Evolutionary conservation across 164 flowering plant species (phyloP).

Genomic region (Amborella trichopoda): DNA sequence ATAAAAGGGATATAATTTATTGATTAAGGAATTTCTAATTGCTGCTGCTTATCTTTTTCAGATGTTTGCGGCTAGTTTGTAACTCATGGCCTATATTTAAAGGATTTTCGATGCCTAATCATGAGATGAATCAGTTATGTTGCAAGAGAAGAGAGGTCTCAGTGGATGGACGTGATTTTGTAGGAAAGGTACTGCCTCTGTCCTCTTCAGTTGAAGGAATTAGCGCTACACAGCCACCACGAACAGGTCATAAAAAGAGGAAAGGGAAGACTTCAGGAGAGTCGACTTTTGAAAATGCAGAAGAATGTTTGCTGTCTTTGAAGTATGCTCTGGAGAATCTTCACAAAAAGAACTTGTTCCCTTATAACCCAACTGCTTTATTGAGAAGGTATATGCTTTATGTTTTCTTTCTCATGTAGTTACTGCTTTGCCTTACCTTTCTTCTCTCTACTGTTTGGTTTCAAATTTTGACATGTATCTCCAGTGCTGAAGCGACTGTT

Average conservation of each 20-base stretch:
- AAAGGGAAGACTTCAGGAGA: constrained; percentile 3
- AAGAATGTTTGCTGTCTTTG: constrained; percentile 51
- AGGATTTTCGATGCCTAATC: constrained; percentile 20
- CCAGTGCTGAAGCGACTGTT: too few species aligned
- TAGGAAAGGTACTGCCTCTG: constrained; percentile 7
- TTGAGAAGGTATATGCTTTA: constrained; percentile 45
- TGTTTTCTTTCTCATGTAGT: too few species aligned
- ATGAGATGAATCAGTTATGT: constrained; percentile 9
- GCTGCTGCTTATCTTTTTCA: constrained; percentile 8
- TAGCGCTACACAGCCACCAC: constrained; percentile 3
- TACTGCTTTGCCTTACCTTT: neutral
- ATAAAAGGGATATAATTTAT: neutral
- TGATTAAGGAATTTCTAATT: neutral
- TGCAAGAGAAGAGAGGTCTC: constrained; percentile 39
- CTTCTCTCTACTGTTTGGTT: too few species aligned
- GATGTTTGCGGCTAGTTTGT: constrained; percentile 58
- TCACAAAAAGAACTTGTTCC: constrained; percentile 56
- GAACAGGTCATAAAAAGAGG: constrained; percentile 8
- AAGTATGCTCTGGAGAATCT: constrained; percentile 51
- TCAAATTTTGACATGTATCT: too few species aligned
- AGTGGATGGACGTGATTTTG: constrained; percentile 8
- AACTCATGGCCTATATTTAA: constrained; percentile 42
- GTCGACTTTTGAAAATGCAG: constrained; percentile 33
- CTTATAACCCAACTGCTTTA: constrained; percentile 80
- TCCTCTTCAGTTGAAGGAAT: constrained; percentile 4